Conservation (phyloP, 306 rosid genomes). For the Cicer cuneatum region DNA sequence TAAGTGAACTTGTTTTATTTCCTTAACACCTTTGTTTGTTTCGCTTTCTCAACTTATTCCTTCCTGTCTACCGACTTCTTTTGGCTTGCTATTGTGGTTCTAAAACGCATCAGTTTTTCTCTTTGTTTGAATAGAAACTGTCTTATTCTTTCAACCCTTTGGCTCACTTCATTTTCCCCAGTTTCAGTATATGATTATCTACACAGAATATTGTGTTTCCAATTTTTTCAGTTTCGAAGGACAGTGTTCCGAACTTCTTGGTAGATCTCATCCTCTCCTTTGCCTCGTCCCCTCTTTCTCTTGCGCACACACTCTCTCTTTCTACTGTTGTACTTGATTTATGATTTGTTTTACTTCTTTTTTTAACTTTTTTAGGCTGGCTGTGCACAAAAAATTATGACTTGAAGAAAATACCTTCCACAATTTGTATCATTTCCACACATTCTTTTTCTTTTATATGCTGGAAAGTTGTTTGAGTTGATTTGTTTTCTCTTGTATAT, state of each 20-base stretch:
- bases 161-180: slow-evolving; percentile 19
- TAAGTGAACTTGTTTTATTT: slow-evolving; percentile 13
- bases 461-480: slow-evolving; percentile 26
- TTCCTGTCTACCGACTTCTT: slow-evolving; percentile 1
- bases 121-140: slow-evolving; percentile 13
- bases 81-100: slow-evolving; percentile 31
- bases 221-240: slow-evolving; percentile 7
- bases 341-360: slow-evolving; percentile 37
- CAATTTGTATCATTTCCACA: slow-evolving; percentile 2
- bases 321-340: not conserved
- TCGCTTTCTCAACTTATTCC: slow-evolving; percentile 20
- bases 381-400: not conserved
- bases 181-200: slow-evolving; percentile 3
- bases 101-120: slow-evolving; percentile 25
- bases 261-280: not conserved
- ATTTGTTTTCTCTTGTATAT: slow-evolving; percentile 24
- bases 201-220: not conserved
- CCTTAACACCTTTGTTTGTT: not conserved
- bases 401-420: slow-evolving; percentile 3
- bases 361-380: slow-evolving; percentile 10
- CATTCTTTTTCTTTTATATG: slow-evolving; percentile 8
- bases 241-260: slow-evolving; percentile 8
- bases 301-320: not conserved
- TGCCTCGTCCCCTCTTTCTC: slow-evolving; percentile 8
- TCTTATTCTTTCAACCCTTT: slow-evolving; percentile 24